A percentile compares a stretch with the other conserved stretches of the same genome.
phyloP scores from a whole-genome alignment of 2,329 filamentous ascomycete genomes.

The Berkeleyomyces rouxiae region DNA sequence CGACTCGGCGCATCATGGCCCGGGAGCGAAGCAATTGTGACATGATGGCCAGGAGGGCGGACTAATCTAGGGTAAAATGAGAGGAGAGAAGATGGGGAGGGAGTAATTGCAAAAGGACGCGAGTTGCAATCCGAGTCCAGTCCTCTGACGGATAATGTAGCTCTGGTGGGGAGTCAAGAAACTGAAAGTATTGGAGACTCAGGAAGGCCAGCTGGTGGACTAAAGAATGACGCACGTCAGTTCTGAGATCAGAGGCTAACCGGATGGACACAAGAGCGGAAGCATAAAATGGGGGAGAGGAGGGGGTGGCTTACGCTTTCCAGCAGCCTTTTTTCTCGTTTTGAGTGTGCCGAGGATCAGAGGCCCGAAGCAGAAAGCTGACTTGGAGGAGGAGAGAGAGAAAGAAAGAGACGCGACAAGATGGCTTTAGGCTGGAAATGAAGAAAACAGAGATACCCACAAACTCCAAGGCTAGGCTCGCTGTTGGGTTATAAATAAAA shows the following conservation, averaged over 20 bases:
- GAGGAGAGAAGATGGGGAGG: not conserved
- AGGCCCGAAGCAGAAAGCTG: not conserved
- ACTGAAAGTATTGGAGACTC: not conserved
- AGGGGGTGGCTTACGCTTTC: not conserved
- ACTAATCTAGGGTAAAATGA: not conserved
- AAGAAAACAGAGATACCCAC: not conserved
- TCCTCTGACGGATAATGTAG: not conserved
- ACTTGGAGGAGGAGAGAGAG: not conserved
- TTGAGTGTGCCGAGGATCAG: not conserved
- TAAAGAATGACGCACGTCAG: not conserved
- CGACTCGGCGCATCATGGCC: slow-evolving; percentile 26
- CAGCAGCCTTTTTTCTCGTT: not conserved
- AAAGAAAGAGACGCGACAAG: not conserved
- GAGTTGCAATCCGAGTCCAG: not conserved
- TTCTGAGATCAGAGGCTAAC: not conserved
- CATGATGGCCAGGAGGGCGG: not conserved
- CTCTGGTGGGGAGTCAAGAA: not conserved
- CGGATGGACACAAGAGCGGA: not conserved
- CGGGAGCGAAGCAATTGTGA: slow-evolving; percentile 12
- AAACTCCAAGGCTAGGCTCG: not conserved
- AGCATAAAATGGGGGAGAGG: not conserved
- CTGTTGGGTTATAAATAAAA: not conserved
- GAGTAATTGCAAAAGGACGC: not conserved
- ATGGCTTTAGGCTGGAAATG: not conserved
- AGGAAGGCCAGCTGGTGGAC: not conserved